phyloP scores from a whole-genome alignment of 345 rosid genomes.

The Bruguiera parviflora region DNA sequence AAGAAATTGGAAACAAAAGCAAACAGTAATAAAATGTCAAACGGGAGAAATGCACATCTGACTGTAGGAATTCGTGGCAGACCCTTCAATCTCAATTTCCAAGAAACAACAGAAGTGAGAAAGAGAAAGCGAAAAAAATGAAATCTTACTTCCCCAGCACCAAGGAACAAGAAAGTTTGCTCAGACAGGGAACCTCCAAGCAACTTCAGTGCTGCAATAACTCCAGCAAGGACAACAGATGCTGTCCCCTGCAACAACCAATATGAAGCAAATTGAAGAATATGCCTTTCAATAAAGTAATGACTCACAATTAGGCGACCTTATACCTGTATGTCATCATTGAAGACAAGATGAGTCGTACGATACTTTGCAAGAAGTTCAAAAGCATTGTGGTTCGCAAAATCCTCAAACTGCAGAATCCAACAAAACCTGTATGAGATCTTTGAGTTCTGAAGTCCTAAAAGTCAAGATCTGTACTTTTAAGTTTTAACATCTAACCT shows the following conservation, averaged over 20 bases:
- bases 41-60: no score
- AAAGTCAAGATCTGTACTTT: background rate
- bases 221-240: constrained; percentile 85
- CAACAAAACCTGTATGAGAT: background rate
- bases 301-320: background rate
- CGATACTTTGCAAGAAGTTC: constrained; percentile 74
- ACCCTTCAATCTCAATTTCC: background rate
- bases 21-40: background rate
- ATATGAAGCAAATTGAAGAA: constrained; percentile 3
- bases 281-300: background rate
- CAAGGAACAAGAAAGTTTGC: constrained; percentile 85
- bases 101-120: background rate
- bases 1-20: background rate
- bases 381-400: constrained; percentile 94
- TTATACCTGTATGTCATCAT: constrained; percentile 84
- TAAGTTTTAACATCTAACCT: constrained; percentile 36
- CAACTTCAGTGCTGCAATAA: constrained; percentile 72
- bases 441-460: background rate
- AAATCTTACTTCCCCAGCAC: constrained; percentile 88
- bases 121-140: background rate
- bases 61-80: background rate
- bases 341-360: constrained; percentile 81
- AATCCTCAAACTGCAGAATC: constrained; percentile 85
- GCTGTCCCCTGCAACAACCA: constrained; percentile 73
- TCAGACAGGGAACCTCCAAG: constrained; percentile 56